A percentile compares a stretch with the other conserved stretches of the same genome.
phyloP scores from a whole-genome alignment of 257 asterid genomes.

The Agastache rugosa region DNA sequence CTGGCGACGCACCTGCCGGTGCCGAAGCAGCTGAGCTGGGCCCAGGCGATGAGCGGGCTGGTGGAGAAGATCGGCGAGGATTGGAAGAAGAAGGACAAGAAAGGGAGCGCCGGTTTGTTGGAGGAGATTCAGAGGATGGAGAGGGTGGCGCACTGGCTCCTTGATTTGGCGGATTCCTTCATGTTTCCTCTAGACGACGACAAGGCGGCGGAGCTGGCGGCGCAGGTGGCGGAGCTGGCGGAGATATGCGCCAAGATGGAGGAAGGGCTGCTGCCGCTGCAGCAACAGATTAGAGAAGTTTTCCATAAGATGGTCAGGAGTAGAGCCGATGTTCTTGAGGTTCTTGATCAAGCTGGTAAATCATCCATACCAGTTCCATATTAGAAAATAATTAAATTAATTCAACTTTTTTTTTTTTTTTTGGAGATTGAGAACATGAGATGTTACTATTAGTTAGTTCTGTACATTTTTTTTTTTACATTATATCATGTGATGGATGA shows the following conservation, averaged over 20 bases:
- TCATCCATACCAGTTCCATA: constrained; percentile 72
- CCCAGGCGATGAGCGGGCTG: constrained; percentile 63
- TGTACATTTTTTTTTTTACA: neutral
- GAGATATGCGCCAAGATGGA: constrained; percentile 77
- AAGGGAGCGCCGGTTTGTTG: constrained; percentile 68
- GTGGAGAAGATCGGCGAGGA: constrained; percentile 86
- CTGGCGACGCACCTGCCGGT: constrained; percentile 55
- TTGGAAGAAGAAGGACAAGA: constrained; percentile 94
- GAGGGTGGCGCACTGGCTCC: constrained; percentile 61
- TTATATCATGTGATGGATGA: neutral
- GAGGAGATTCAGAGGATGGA: constrained; percentile 89
- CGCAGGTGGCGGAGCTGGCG: constrained; percentile 68
- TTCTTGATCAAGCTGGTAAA: constrained; percentile 75
- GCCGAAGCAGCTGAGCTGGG: constrained; percentile 75
- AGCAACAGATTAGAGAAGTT: constrained; percentile 76
- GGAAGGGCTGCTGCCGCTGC: constrained; percentile 80
- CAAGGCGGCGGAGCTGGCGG: constrained; percentile 62
- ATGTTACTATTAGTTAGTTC: neutral
- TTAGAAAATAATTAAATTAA: constrained; percentile 12
- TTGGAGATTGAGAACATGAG: neutral
- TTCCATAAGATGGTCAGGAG: constrained; percentile 94
- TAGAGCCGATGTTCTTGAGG: constrained; percentile 79
- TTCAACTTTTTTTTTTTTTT: neutral
- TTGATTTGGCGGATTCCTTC: constrained; percentile 65
- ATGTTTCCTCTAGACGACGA: constrained; percentile 76